These are phyloP conservation scores for Camellia sinensis DNA, from an alignment of 148 eudicot genomes.

Conservation along the genomic window DNA sequence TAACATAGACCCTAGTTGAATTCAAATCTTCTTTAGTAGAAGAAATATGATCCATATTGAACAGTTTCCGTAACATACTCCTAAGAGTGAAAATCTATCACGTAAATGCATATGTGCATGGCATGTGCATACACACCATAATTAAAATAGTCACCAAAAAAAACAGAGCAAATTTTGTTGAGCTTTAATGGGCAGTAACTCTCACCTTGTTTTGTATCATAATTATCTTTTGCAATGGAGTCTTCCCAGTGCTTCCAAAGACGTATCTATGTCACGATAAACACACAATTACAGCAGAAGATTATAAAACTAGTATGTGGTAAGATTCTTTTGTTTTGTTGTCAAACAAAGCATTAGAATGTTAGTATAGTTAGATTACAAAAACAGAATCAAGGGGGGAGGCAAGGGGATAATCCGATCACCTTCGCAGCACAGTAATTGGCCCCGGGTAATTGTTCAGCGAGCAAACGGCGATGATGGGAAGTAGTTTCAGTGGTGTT, in stretches of 20 bases:
- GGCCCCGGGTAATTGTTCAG: constrained; percentile 22
- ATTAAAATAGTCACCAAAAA: constrained; percentile 1
- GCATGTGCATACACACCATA: background rate
- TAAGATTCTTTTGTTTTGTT: too few species aligned
- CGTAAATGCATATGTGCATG: background rate
- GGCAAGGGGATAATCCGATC: background rate
- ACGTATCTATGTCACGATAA: constrained; percentile 50
- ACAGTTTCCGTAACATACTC: background rate
- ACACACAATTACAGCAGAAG: background rate
- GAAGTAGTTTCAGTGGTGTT: constrained; percentile 7
- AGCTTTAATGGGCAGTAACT: background rate
- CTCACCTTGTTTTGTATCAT: constrained; percentile 51
- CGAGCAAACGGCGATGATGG: constrained; percentile 25
- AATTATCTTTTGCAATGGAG: constrained; percentile 47
- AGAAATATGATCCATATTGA: background rate
- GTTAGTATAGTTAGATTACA: background rate
- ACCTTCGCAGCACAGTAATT: constrained; percentile 43
- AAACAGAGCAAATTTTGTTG: background rate
- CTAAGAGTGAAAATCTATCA: background rate
- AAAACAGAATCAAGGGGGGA: too few species aligned
- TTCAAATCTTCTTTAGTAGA: background rate
- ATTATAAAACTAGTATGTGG: background rate
- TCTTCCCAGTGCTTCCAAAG: constrained; percentile 91
- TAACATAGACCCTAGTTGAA: background rate
- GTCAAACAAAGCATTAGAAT: too few species aligned